Evolutionary conservation across 805 yeast species (phyloP).

Genomic region (Cyberlindnera xylosilytica): DNA sequence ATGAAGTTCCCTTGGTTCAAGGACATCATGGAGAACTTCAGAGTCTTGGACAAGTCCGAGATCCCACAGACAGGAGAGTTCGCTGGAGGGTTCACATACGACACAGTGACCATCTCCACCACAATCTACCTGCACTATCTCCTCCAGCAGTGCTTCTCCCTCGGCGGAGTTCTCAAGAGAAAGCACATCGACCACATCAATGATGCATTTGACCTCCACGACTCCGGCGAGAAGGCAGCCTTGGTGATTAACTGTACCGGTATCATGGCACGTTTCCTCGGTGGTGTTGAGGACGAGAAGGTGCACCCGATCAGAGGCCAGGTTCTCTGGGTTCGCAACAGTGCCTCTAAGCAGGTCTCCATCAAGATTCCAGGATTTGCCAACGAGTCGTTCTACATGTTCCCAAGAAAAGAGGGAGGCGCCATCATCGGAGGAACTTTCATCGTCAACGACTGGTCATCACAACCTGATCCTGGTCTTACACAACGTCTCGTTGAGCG

Average conservation of each 20-base stretch:
- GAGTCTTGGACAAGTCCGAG: constrained; percentile 33
- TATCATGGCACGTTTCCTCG: constrained; percentile 40
- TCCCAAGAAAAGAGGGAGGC: constrained; percentile 78
- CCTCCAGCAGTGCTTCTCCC: constrained; percentile 38
- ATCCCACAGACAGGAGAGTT: constrained; percentile 18
- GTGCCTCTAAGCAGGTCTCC: constrained; percentile 26
- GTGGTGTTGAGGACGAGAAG: constrained; percentile 43
- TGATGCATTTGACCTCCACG: constrained; percentile 46
- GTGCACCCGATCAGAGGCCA: constrained; percentile 60
- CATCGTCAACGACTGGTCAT: constrained; percentile 30
- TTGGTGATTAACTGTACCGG: constrained; percentile 60
- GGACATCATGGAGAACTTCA: constrained; percentile 37
- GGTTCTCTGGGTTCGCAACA: constrained; percentile 38
- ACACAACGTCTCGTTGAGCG: constrained; percentile 40
- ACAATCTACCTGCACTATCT: constrained; percentile 54
- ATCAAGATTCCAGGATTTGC: constrained; percentile 32
- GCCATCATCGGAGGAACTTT: constrained; percentile 59
- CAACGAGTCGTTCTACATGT: constrained; percentile 51
- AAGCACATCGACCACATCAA: constrained; percentile 39
- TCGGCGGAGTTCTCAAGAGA: constrained; percentile 49
- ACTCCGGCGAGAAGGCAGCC: constrained; percentile 39
- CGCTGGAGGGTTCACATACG: constrained; percentile 46
- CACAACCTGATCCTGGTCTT: constrained; percentile 39
- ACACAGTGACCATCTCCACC: constrained; percentile 58
- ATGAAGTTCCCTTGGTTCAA: constrained; percentile 47